These are phyloP conservation scores for Penicillium paxilli DNA, from an alignment of 495 filamentous ascomycete species.

Conservation along the genomic window DNA sequence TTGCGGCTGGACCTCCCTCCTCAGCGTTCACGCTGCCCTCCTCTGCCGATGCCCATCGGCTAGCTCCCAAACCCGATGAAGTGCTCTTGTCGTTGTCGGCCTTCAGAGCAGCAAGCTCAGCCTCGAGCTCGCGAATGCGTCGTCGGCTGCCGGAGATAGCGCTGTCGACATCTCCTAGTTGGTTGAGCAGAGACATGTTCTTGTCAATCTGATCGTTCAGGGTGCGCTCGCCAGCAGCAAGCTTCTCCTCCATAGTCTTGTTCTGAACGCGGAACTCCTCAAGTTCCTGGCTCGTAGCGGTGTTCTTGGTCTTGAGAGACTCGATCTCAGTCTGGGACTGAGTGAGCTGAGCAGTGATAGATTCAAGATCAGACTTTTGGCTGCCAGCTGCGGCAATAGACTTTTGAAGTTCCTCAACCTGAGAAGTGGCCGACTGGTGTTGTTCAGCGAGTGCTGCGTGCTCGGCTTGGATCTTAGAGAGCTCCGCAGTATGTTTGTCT, in stretches of 20 bases:
- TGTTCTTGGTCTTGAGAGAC: conserved; percentile 33
- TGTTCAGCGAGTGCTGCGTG: conserved; percentile 36
- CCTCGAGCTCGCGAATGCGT: conserved; percentile 47
- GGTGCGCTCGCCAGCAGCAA: conserved; percentile 37
- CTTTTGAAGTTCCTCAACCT: conserved; percentile 38
- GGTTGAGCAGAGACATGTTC: conserved; percentile 49
- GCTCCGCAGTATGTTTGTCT: conserved; percentile 30
- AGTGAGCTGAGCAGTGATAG: conserved; percentile 33
- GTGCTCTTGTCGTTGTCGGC: conserved; percentile 28
- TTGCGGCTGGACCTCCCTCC: conserved; percentile 38
- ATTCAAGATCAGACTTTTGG: conserved; percentile 37
- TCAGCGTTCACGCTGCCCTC: conserved; percentile 31
- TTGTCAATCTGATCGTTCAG: conserved; percentile 49
- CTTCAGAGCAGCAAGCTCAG: conserved; percentile 43
- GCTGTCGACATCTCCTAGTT: conserved; percentile 44
- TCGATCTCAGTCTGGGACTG: conserved; percentile 36
- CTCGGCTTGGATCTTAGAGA: conserved; percentile 33
- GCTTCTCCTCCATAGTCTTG: conserved; percentile 36
- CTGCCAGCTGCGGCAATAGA: conserved; percentile 28
- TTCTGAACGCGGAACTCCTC: conserved; percentile 33
- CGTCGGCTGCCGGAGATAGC: conserved; percentile 39
- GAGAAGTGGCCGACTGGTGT: conserved; percentile 25
- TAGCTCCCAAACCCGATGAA: conserved; percentile 35
- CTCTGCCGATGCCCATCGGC: conserved; percentile 43
- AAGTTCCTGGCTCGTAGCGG: conserved; percentile 28